Evolutionary conservation across 495 filamentous ascomycete species (phyloP).

Genomic region (Annulohypoxylon nitens): DNA sequence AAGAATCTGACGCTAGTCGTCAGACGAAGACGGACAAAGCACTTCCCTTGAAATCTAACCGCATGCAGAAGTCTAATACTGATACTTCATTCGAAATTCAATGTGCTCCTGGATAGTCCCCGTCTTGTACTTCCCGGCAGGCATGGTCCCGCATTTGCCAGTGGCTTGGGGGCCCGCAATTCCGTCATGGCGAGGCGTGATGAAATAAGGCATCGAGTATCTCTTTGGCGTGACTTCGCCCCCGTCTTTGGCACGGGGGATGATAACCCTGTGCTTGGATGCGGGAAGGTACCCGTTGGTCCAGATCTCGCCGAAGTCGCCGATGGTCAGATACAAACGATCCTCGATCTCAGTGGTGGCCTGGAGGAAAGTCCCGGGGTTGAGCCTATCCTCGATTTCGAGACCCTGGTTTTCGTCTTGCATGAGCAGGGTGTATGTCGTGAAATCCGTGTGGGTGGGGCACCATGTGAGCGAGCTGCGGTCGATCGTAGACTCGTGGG

Average conservation of each 20-base stretch:
- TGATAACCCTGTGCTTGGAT: background rate
- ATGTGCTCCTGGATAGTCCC: conserved; percentile 5
- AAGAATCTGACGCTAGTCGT: background rate
- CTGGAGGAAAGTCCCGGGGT: background rate
- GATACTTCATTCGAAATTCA: conserved; percentile 5
- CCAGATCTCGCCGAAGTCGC: conserved; percentile 5
- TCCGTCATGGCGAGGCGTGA: conserved; percentile 5
- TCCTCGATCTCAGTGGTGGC: conserved; percentile 5
- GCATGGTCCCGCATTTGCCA: background rate
- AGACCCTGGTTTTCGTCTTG: conserved; percentile 6
- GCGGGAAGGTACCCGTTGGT: conserved; percentile 1
- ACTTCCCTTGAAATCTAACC: background rate
- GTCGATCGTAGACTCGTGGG: conserved; percentile 3
- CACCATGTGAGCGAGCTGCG: conserved; percentile 2
- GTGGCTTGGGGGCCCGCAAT: background rate
- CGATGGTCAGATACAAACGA: background rate
- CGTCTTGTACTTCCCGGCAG: background rate
- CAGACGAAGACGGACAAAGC: background rate
- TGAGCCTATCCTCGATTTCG: conserved; percentile 7
- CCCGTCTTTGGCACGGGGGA: conserved; percentile 1
- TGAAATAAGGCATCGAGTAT: conserved; percentile 2
- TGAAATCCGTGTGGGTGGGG: background rate
- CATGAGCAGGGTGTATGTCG: conserved; percentile 10
- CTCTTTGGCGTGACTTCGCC: background rate
- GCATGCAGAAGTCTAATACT: background rate